Evolutionary conservation across 495 filamentous ascomycete species (phyloP).

Genomic region (Recurvomyces mirabilis): DNA sequence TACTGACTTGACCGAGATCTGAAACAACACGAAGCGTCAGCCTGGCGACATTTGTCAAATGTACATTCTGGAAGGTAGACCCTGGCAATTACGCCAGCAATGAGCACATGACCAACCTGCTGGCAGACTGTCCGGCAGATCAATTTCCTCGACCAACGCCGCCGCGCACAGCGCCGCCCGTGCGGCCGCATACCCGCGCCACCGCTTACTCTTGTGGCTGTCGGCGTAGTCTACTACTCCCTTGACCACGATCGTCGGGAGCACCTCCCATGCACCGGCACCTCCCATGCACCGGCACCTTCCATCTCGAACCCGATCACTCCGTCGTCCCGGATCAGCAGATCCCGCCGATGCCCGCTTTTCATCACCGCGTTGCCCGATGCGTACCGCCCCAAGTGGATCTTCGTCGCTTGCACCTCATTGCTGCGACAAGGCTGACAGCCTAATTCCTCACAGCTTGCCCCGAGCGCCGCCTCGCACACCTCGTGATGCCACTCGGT

Average conservation of each 20-base stretch:
- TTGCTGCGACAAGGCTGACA: slow-evolving; percentile 1
- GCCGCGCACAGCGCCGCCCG: slow-evolving; percentile 20
- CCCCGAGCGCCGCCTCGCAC: not conserved
- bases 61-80: too few relatives aligned
- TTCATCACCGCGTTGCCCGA: slow-evolving; percentile 30
- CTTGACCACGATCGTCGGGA: slow-evolving; percentile 23
- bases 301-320: slow-evolving; percentile 28
- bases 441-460: slow-evolving; percentile 3
- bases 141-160: slow-evolving; percentile 26
- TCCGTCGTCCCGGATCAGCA: slow-evolving; percentile 2
- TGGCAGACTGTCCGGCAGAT: slow-evolving; percentile 35
- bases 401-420: not conserved
- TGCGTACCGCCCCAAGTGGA: slow-evolving; percentile 33
- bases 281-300: too few relatives aligned
- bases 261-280: slow-evolving; percentile 19
- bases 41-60: too few relatives aligned
- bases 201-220: slow-evolving; percentile 25
- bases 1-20: too few relatives aligned
- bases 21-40: too few relatives aligned
- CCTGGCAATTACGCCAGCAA: too few relatives aligned
- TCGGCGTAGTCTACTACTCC: slow-evolving; percentile 28
- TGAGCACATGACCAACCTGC: slow-evolving; percentile 1
- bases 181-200: slow-evolving; percentile 20
- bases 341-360: slow-evolving; percentile 19
- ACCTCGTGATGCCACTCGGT: slow-evolving; percentile 3